Percentiles rank a stretch among this genome's conserved stretches.
Evolutionary conservation across 2,329 filamentous ascomycete species (phyloP).

Genomic region (Verticillium tricorpus): DNA sequence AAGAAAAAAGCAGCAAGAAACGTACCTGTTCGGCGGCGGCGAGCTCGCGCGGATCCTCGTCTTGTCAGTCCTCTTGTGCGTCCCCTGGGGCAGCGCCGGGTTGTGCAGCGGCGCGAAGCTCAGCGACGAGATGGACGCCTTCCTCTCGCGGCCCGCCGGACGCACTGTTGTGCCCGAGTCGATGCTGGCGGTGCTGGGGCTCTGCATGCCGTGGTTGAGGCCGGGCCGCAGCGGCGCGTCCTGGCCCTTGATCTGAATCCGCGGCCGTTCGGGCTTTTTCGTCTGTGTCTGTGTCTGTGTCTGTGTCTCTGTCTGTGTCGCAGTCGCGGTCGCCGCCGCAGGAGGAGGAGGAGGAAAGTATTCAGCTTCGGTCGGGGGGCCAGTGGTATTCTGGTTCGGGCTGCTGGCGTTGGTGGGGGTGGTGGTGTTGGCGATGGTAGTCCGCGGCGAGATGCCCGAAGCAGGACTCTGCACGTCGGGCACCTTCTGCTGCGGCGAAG

Average conservation of each 20-base stretch:
- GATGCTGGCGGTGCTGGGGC: not conserved
- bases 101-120: slow-evolving; percentile 39
- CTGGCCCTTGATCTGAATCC: slow-evolving; percentile 4
- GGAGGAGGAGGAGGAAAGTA: not conserved
- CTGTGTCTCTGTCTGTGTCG: slow-evolving; percentile 10
- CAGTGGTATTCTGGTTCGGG: not conserved
- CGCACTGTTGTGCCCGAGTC: not conserved
- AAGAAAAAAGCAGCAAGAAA: slow-evolving; percentile 4
- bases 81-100: slow-evolving; percentile 42
- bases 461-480: not conserved
- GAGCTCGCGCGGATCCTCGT: slow-evolving; percentile 40
- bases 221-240: not conserved
- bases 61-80: slow-evolving; percentile 38
- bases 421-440: not conserved
- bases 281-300: slow-evolving; percentile 17
- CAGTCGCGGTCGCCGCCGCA: slow-evolving; percentile 8
- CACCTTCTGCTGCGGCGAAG: not conserved
- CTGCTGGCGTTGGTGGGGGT: not conserved
- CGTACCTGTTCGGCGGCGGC: slow-evolving; percentile 46
- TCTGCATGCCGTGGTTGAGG: not conserved
- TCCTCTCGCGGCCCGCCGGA: slow-evolving; percentile 20
- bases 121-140: slow-evolving; percentile 43
- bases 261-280: slow-evolving; percentile 1
- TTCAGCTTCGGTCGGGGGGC: not conserved
- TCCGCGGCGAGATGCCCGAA: not conserved